Conservation (phyloP, 75 land plant genomes). For the Azolla pinnata region DNA sequence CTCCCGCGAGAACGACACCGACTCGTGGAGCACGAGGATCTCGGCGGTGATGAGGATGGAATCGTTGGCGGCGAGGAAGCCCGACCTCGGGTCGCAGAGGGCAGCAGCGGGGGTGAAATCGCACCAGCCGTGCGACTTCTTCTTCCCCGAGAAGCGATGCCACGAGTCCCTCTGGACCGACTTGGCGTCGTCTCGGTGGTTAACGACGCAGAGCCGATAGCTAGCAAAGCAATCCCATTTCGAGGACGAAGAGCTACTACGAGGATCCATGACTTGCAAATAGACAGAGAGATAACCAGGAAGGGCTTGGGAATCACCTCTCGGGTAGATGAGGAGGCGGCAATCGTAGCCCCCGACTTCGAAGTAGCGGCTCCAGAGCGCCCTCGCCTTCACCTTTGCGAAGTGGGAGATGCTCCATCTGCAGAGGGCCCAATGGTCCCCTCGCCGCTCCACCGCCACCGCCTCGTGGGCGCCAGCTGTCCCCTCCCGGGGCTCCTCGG, state of each 20-base stretch:
- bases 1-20: constrained; percentile 35
- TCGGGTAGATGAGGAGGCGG: constrained; percentile 38
- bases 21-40: constrained; percentile 38
- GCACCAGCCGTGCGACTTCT: constrained; percentile 52
- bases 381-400: constrained; percentile 38
- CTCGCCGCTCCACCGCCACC: constrained; percentile 33
- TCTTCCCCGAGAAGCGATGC: constrained; percentile 44
- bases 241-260: constrained; percentile 34
- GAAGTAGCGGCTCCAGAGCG: constrained; percentile 45
- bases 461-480: constrained; percentile 49
- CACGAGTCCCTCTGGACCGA: constrained; percentile 41
- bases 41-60: constrained; percentile 33
- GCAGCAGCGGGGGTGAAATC: constrained; percentile 37
- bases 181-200: constrained; percentile 37
- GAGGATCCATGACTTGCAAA: constrained; percentile 44
- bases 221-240: constrained; percentile 59
- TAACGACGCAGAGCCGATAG: constrained; percentile 39
- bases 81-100: constrained; percentile 35
- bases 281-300: constrained; percentile 48
- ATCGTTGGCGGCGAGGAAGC: constrained; percentile 32
- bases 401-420: constrained; percentile 45
- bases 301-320: constrained; percentile 46
- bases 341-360: constrained; percentile 51
- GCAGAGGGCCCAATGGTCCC: constrained; percentile 32
- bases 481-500: constrained; percentile 38